phyloP scores from a whole-genome alignment of 441 rosid genomes.

The Jatropha multifida region DNA sequence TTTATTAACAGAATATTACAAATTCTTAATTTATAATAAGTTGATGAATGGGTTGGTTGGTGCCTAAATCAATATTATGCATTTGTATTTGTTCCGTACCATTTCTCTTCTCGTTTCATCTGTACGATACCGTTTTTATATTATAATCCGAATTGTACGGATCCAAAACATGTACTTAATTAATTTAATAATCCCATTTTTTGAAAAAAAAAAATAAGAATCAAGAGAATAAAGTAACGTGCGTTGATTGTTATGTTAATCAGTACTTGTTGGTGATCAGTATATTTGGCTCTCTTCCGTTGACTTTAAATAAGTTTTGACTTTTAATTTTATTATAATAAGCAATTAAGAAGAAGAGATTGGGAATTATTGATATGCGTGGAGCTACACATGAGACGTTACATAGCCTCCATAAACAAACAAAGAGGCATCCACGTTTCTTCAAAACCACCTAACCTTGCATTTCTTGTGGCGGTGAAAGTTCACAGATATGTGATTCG shows the following conservation, averaged over 20 bases:
- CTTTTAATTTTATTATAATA: not conserved
- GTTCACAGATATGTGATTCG: not conserved
- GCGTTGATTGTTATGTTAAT: not conserved
- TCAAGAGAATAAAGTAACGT: conserved; percentile 22
- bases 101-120: too few relatives aligned
- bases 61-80: too few relatives aligned
- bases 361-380: not conserved
- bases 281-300: not conserved
- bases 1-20: too few relatives aligned
- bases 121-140: too few relatives aligned
- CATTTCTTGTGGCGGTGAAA: not conserved
- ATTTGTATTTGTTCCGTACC: too few relatives aligned
- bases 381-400: not conserved
- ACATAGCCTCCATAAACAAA: not conserved
- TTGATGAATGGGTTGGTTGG: too few relatives aligned
- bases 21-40: too few relatives aligned
- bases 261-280: not conserved
- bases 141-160: not conserved
- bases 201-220: not conserved
- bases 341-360: not conserved
- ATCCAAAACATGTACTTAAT: not conserved
- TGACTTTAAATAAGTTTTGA: conserved; percentile 21
- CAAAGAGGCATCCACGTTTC: not conserved
- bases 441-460: not conserved
- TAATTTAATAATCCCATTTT: not conserved